Conservation (phyloP, 495 filamentous ascomycete genomes). For the Pyrenopolyporus hunteri region DNA sequence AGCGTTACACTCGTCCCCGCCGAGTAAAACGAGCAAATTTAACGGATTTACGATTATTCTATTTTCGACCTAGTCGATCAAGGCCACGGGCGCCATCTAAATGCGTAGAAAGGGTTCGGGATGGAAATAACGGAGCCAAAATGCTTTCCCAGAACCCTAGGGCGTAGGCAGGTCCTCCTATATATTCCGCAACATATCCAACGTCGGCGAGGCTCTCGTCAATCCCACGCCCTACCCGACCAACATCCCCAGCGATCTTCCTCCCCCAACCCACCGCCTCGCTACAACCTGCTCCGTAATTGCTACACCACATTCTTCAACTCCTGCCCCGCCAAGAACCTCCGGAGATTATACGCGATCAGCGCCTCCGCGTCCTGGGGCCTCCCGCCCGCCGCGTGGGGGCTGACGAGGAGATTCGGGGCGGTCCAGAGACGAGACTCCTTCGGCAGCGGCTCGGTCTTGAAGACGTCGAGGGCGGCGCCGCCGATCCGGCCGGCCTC, state of each 20-base stretch:
- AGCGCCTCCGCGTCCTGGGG: conserved; percentile 60
- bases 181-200: too few species aligned
- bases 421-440: conserved; percentile 47
- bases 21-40: too few species aligned
- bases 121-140: too few species aligned
- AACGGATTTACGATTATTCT: too few species aligned
- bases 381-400: conserved; percentile 57
- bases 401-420: conserved; percentile 50
- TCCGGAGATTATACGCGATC: conserved; percentile 59
- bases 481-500: conserved; percentile 69
- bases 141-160: too few species aligned
- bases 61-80: too few species aligned
- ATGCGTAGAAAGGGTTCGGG: too few species aligned
- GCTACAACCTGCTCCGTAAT: conserved; percentile 18
- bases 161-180: too few species aligned
- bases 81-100: too few species aligned
- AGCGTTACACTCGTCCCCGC: too few species aligned
- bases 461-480: conserved; percentile 79
- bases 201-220: too few species aligned
- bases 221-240: neutral
- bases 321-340: conserved; percentile 58
- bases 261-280: conserved; percentile 41
- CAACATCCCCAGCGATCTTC: neutral
- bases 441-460: conserved; percentile 68
- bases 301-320: conserved; percentile 56